Base-by-base conservation (phyloP, 2,329 filamentous ascomycete genomes). In the Aureobasidium sp. region DNA sequence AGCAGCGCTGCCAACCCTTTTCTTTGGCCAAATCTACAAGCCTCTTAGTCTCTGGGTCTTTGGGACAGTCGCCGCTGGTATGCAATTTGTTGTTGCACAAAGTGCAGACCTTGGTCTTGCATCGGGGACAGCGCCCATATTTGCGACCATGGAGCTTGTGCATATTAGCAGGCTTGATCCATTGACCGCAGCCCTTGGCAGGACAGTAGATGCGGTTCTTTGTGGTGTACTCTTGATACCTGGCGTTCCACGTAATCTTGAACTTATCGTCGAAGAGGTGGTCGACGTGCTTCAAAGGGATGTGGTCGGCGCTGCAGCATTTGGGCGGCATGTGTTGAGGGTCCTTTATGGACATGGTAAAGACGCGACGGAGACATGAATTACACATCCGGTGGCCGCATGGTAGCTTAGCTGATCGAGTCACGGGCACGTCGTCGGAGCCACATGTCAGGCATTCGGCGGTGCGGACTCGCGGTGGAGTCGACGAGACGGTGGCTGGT, bases 361-460 rank as follows among this genome's bases (percentile, higher is more conserved):
- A 96, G 62, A 85, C 82, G 55, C 85, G 84, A 72, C 85, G 87
- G 44, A 96, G 78, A 72, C 91, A 96, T 8, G 80, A 73, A 66
- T 88, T 81, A 74, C 91, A 96, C 87, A 93, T 91, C 65, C 85
- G 84, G 73, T 96, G 91, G 2, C 85, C 85, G 71, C 91, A 96
- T 67, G 84, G 82, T 39, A 96, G 82, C 72, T 87, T 89, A 41
- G 86, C 86, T 37, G 87, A 83, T 72, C 84, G 86, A 63, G 79
- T 79, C 10, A 81, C 70, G 1, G 86, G 84, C 2, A 88, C 76
- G 65, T 90, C 86, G 65, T 89, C 87, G 42, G 79, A 80, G 70
- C 87, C 77, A 71, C 91, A 96, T 27, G 83, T 84, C 52, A 91
- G 77, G 68, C 91, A 96, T 69, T 88, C 82, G 48, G 87, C 69